Conservation (phyloP, 345 rosid species). For the Eucalyptus marginata region DNA sequence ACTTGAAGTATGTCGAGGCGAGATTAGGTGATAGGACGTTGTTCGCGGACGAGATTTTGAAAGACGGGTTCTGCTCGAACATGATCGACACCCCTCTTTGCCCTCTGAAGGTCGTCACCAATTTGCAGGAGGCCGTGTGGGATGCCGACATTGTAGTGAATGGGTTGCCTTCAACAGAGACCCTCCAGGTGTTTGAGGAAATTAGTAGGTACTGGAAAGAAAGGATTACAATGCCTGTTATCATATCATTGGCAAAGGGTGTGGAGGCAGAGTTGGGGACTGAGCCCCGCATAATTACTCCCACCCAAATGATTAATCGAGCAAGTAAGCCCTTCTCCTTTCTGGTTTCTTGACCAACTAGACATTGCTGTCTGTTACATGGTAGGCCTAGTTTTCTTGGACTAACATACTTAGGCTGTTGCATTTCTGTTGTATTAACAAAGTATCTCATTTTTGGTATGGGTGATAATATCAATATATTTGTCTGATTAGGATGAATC, state of each 20-base stretch:
- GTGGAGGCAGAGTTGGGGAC: constrained; percentile 81
- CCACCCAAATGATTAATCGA: constrained; percentile 82
- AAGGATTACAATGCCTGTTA: constrained; percentile 59
- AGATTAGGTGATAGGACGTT: constrained; percentile 88
- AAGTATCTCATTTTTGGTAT: neutral
- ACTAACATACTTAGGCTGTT: neutral
- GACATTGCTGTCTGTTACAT: neutral
- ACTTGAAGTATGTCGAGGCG: constrained; percentile 91
- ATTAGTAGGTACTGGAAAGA: constrained; percentile 86
- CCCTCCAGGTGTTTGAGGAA: constrained; percentile 74
- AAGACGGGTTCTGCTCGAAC: constrained; percentile 94
- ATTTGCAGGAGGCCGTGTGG: constrained; percentile 97
- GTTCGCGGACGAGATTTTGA: constrained; percentile 82
- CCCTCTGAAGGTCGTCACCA: constrained; percentile 89
- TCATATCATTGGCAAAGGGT: constrained; percentile 86
- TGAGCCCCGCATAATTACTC: constrained; percentile 77
- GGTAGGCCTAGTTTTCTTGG: neutral
- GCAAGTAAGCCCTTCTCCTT: constrained; percentile 55
- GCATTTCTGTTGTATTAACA: neutral
- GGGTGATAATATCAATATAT: neutral
- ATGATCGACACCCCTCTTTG: constrained; percentile 94
- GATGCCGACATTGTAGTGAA: constrained; percentile 95
- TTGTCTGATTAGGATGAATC: neutral
- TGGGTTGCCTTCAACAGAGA: constrained; percentile 94
- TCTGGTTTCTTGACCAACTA: neutral